Evolutionary conservation across 176 grass and related monocot genomes (phyloP).

Genomic region (Oryza coarctata): DNA sequence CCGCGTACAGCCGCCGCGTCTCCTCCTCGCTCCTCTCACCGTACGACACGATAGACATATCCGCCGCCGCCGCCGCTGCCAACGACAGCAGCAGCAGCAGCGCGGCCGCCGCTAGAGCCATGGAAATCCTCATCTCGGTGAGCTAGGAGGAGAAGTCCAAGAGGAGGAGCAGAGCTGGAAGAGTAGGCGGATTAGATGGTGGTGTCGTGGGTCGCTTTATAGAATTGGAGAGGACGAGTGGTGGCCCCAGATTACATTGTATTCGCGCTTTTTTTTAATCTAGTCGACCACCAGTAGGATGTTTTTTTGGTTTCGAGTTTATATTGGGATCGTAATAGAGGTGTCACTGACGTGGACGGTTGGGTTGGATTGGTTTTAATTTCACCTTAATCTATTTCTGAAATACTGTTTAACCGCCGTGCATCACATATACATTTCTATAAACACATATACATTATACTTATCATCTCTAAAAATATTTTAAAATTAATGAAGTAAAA

Average conservation of each 20-base stretch:
- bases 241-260: conserved; percentile 40
- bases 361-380: background rate
- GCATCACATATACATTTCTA: too few relatives aligned
- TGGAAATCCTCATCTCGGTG: conserved; percentile 36
- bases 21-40: conserved; percentile 79
- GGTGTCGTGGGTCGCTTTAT: conserved; percentile 56
- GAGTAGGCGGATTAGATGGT: background rate
- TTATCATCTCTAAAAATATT: too few relatives aligned
- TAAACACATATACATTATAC: too few relatives aligned
- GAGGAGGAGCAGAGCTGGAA: background rate
- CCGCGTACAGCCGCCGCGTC: conserved; percentile 54
- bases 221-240: conserved; percentile 35
- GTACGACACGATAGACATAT: conserved; percentile 68
- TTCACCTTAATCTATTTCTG: background rate
- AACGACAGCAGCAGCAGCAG: conserved; percentile 31
- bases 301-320: conserved; percentile 14
- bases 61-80: conserved; percentile 21
- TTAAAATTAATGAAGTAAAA: too few relatives aligned
- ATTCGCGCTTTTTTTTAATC: conserved; percentile 18
- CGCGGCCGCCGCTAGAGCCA: conserved; percentile 16
- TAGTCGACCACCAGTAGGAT: background rate
- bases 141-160: background rate
- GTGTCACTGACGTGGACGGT: conserved; percentile 18
- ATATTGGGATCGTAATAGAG: background rate
- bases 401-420: too few relatives aligned